Evolutionary conservation across 2,329 filamentous ascomycete species (phyloP).

Genomic region (Geosmithia putterillii): DNA sequence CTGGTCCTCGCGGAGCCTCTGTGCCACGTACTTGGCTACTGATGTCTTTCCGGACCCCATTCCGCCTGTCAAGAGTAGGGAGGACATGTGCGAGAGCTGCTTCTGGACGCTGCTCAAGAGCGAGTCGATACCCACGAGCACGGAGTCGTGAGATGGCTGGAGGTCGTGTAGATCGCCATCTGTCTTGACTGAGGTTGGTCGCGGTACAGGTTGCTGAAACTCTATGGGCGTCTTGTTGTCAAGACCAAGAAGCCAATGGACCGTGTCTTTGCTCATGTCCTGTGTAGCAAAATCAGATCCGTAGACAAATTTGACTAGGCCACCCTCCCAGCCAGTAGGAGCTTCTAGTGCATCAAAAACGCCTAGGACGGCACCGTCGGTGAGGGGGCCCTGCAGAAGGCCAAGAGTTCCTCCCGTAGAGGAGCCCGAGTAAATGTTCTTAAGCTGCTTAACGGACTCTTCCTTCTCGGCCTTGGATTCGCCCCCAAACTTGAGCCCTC

Average conservation of each 20-base stretch:
- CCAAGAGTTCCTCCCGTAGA: constrained; percentile 20
- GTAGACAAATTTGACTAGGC: constrained; percentile 64
- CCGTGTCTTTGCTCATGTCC: constrained; percentile 32
- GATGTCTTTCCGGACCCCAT: constrained; percentile 85
- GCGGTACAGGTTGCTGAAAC: constrained; percentile 61
- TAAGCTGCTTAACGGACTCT: constrained; percentile 60
- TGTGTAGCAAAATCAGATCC: constrained; percentile 17
- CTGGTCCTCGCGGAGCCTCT: constrained; percentile 56
- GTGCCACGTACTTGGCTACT: constrained; percentile 63
- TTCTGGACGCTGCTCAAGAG: constrained; percentile 60
- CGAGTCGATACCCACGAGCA: constrained; percentile 74
- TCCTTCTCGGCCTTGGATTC: constrained; percentile 76
- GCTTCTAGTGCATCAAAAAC: constrained; percentile 38
- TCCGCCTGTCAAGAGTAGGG: constrained; percentile 77
- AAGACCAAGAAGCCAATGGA: constrained; percentile 64
- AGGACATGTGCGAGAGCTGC: constrained; percentile 75
- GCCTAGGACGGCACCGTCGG: constrained; percentile 72
- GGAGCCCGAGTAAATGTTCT: constrained; percentile 53
- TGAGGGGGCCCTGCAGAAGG: constrained; percentile 72
- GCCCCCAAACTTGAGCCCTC: constrained; percentile 74
- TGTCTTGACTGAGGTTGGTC: constrained; percentile 48
- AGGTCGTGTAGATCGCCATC: constrained; percentile 36
- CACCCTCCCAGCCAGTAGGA: constrained; percentile 65
- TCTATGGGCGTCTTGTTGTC: constrained; percentile 65
- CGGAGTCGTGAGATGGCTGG: constrained; percentile 40